Evolutionary conservation across 768 basidiomycete genomes (phyloP), one percentile per base, ranked within the genome.

Genomic region (Termitomyces sp.): DNA sequence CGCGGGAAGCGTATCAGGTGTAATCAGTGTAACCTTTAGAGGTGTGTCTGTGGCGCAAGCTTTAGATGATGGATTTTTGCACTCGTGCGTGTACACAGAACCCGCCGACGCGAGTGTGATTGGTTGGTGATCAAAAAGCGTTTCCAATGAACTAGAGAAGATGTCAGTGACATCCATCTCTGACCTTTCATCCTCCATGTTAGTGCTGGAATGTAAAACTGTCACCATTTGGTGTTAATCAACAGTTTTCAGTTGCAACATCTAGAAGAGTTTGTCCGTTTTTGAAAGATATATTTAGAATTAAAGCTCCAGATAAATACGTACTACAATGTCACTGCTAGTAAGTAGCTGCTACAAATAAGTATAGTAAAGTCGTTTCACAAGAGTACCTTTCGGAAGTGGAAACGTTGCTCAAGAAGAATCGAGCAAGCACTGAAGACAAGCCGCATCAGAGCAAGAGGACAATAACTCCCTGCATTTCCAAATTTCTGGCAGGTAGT

Each of bases 1-100:
- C 18, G 77, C 74, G 22, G 85, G 72, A 12, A 79, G 72, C 12
- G 88, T 86, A 64, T 90, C 86, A 12, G 90, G 88, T 2, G 80
- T 85, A 14, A 67, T 65, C 43, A 90, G 69, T 0, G 74, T 72
- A 50, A 89, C 75, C 50, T 53, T 58, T 32, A 59, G 31, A 32
- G 39, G 37, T 26, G 62, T 48, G 22, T 61, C 50, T 34, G 57
- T 62, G 46, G 64, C 64, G 43, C 59, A 44, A 12, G 54, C 24
- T 59, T 49, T 46, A 29, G 57, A 61, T 58, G 56, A 57, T 53
- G 61, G 60, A 8, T 67, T 64, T 42, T 60, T 59, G 39, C 36
- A 62, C 24, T 57, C 57, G 67, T 87, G 84, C 13, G 71, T 76
- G 69, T 83, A 86, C 20, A 74, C 55, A 24, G 79, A 73, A 9